Conservation (phyloP, 208 protist genomes). For the Angomonas deanei region DNA sequence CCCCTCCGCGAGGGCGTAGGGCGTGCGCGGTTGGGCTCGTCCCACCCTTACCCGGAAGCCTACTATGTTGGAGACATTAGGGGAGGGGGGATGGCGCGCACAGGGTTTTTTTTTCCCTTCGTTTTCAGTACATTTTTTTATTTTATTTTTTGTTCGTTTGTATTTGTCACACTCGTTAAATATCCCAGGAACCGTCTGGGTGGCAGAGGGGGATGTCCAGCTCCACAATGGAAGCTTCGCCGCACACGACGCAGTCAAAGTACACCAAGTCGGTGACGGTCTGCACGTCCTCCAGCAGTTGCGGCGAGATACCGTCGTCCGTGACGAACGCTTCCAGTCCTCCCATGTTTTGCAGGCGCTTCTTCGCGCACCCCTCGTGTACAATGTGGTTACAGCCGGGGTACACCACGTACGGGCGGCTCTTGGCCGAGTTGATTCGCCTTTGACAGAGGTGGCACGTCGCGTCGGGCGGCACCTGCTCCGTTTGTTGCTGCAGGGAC, state of each 20-base stretch:
- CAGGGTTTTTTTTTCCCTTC: neutral
- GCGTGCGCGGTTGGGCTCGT: too few species aligned
- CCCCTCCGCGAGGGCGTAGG: too few species aligned
- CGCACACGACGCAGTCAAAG: constrained; percentile 77
- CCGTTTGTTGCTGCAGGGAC: constrained; percentile 71
- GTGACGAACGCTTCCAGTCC: constrained; percentile 60
- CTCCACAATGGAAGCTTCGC: constrained; percentile 66
- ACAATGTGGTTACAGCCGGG: constrained; percentile 77
- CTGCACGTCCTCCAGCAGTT: constrained; percentile 42
- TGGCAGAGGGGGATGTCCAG: constrained; percentile 54
- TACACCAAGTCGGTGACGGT: constrained; percentile 43
- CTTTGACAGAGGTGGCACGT: constrained; percentile 83
- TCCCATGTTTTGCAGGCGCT: constrained; percentile 40
- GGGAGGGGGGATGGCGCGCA: too few species aligned
- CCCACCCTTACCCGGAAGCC: too few species aligned
- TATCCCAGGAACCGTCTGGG: constrained; percentile 30
- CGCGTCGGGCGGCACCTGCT: constrained; percentile 76
- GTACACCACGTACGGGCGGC: constrained; percentile 66
- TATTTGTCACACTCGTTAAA: constrained; percentile 1
- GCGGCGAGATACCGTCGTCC: constrained; percentile 53
- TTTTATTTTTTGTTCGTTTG: neutral
- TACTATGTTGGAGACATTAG: too few species aligned
- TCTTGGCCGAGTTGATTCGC: constrained; percentile 25
- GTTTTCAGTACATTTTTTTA: constrained; percentile 6
- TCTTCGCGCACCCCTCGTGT: constrained; percentile 63